A percentile compares a stretch with the other conserved stretches of the same genome.
Conservation (phyloP, 306 rosid genomes). For the Coriaria nepalensis region DNA sequence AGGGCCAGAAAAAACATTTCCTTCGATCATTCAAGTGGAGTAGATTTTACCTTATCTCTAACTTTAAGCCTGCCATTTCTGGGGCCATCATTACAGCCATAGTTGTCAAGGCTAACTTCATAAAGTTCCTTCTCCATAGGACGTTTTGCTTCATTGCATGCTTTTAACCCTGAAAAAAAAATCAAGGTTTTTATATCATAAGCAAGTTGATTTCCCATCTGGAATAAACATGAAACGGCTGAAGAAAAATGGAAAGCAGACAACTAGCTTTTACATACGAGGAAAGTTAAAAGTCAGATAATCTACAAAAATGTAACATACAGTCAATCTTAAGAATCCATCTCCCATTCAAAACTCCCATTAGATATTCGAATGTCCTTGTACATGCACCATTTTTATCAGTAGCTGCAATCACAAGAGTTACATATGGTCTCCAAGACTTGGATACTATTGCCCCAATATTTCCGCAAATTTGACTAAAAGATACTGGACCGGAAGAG, state of each 20-base stretch:
- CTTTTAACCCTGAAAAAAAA: conserved; percentile 58
- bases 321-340: conserved; percentile 84
- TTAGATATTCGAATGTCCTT: conserved; percentile 67
- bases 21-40: conserved; percentile 8
- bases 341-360: conserved; percentile 69
- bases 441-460: conserved; percentile 54
- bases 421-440: conserved; percentile 62
- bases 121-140: conserved; percentile 60
- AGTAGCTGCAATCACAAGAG: conserved; percentile 73
- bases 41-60: conserved; percentile 33
- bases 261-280: no score
- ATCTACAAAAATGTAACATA: conserved; percentile 22
- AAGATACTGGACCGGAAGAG: conserved; percentile 29
- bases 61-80: conserved; percentile 68
- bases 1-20: neutral
- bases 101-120: conserved; percentile 68
- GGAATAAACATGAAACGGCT: neutral
- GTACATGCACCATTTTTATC: conserved; percentile 74
- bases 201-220: neutral
- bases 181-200: conserved; percentile 10
- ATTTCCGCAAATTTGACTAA: conserved; percentile 43
- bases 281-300: conserved; percentile 4
- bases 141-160: conserved; percentile 39
- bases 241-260: no score
- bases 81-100: conserved; percentile 73